These are phyloP conservation scores for Hypericum perforatum DNA, from an alignment of 345 rosid species.

Conservation along the genomic window DNA sequence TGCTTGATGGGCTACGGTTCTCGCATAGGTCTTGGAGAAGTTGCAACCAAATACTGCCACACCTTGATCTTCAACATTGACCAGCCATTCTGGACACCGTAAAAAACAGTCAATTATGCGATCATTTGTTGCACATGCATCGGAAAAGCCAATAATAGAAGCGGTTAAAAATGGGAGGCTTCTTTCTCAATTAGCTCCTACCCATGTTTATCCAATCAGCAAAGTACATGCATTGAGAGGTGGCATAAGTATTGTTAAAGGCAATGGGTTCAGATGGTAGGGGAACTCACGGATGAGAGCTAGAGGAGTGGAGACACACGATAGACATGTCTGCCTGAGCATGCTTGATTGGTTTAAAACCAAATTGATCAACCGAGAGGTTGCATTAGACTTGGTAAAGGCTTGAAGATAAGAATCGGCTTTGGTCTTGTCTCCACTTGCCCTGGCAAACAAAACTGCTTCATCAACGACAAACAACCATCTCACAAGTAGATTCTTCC, in stretches of 20 bases:
- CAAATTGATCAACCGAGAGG: conserved; percentile 45
- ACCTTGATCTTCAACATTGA: conserved; percentile 51
- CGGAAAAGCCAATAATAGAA: background rate
- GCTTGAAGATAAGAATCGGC: conserved; percentile 31
- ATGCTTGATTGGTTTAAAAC: conserved; percentile 35
- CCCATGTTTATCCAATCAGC: no score
- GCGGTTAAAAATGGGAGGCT: conserved; percentile 2
- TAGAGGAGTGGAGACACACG: conserved; percentile 30
- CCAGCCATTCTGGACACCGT: conserved; percentile 51
- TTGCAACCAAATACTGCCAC: conserved; percentile 39
- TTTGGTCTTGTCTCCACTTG: conserved; percentile 33
- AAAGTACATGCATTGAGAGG: conserved; percentile 8
- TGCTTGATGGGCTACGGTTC: conserved; percentile 30
- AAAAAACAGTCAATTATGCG: conserved; percentile 9
- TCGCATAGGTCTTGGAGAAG: conserved; percentile 40
- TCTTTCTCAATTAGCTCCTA: no score
- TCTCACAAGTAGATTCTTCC: conserved; percentile 42
- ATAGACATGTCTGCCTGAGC: conserved; percentile 25
- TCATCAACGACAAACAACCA: conserved; percentile 50
- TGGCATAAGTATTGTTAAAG: conserved; percentile 3
- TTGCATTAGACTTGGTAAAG: conserved; percentile 37
- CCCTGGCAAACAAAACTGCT: conserved; percentile 39
- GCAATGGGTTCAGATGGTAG: conserved; percentile 12
- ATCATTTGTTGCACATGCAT: background rate
- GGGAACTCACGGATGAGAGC: conserved; percentile 55